Percentiles rank a stretch among this genome's conserved stretches.
Evolutionary conservation across 192 early-diverging fungal genomes (phyloP).

Genomic region (Coemansia sp.): DNA sequence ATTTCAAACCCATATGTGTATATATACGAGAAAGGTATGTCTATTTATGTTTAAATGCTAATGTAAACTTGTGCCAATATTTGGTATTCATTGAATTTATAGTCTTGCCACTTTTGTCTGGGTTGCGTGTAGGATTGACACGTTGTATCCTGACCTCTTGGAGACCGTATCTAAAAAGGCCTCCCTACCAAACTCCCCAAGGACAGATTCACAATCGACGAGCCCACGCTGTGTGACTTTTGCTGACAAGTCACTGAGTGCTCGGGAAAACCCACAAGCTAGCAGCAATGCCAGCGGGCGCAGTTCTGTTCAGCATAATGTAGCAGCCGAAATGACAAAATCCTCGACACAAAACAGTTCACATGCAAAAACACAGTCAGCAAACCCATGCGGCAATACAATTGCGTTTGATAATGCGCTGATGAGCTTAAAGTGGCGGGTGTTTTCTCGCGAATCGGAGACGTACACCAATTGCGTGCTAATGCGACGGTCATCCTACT

Average conservation of each 20-base stretch:
- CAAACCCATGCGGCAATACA: neutral
- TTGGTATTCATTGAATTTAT: neutral
- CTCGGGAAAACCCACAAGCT: neutral
- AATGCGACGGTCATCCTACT: conserved; percentile 44
- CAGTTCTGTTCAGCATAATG: neutral
- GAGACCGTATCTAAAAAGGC: neutral
- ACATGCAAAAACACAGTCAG: neutral
- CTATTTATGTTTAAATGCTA: neutral
- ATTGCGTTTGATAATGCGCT: neutral
- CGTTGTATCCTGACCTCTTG: neutral
- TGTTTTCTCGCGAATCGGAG: conserved; percentile 31
- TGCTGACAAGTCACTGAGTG: neutral
- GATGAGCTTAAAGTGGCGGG: conserved; percentile 25
- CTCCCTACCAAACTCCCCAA: too few species aligned
- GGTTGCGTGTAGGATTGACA: neutral
- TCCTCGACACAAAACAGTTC: neutral
- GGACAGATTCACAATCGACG: too few species aligned
- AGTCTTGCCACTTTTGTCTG: neutral
- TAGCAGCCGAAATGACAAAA: neutral
- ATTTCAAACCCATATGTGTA: neutral
- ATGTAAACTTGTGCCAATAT: neutral
- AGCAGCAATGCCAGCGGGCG: neutral
- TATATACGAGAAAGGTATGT: neutral
- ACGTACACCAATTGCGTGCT: conserved; percentile 34
- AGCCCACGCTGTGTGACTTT: neutral